Base-by-base conservation (phyloP, 306 rosid species). In the Rubus parviflorus region DNA sequence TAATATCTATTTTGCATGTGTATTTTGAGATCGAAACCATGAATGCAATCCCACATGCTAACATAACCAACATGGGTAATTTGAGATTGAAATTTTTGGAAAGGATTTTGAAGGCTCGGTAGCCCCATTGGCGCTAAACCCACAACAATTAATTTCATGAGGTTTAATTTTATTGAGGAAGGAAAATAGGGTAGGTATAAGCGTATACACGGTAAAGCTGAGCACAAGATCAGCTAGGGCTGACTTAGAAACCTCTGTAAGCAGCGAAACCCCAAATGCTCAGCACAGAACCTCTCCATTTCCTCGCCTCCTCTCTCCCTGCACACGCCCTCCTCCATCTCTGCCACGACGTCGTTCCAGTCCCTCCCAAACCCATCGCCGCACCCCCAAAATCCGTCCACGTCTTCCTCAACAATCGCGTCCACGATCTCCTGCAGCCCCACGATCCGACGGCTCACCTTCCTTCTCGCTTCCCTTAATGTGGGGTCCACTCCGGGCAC, bases 401-500 rank as follows among this genome's bases (percentile, higher is more conserved):
- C 79, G 20, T 78, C 83, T 0, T 79, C 88, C 54, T 86, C 88
- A 3, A 86, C 65, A 38, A 94, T 80, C 64, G 91, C 85, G 81
- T 92, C 97, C 56, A 94, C 47, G 19, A 94, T 90, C 80, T 94
- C 98, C 90, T 94, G 98, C 72, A 94, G 56, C 62, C 95, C 97
- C 20, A 94, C 95, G 83, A 94, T 89, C 95, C 92, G 84, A 73
- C 87, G 93, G 86, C 95, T 87, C 30, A 92, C 93, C 43, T 90
- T 94, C 80, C 93, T 87, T 60, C 97, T 69, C 1, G 92, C 97
- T 5, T 94, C 98, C 75, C 98, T 82, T 67, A 94, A 81, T 42
- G 97, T 70, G 17, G 90, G 97, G 83, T 94, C 90, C 37, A 90
- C 46, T n/a, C 95, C 98, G 0, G 95, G 97, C 12, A 94, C 95